Evolutionary conservation across 2,329 filamentous ascomycete species (phyloP).

Genomic region (Aureobasidium sp.): DNA sequence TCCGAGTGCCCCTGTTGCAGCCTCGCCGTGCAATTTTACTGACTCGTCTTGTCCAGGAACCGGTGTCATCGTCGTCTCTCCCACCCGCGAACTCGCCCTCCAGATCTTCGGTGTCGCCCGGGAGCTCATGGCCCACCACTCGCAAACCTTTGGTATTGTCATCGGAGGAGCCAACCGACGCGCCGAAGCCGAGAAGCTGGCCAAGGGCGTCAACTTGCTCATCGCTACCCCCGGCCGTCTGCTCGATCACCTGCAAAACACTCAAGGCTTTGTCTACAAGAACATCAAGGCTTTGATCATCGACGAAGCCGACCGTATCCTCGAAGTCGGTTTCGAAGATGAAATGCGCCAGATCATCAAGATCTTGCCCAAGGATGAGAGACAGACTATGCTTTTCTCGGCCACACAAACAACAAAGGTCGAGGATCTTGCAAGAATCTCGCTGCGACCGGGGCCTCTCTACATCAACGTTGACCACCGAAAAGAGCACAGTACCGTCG

Average conservation of each 20-base stretch:
- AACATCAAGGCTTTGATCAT: conserved; percentile 89
- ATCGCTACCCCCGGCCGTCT: conserved; percentile 90
- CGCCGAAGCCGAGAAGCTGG: conserved; percentile 88
- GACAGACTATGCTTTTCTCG: conserved; percentile 97
- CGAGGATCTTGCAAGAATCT: conserved; percentile 91
- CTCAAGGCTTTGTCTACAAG: conserved; percentile 82
- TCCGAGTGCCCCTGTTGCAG: background rate
- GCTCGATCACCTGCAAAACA: conserved; percentile 90
- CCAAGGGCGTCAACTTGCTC: conserved; percentile 87
- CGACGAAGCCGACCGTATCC: conserved; percentile 91
- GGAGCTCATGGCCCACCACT: conserved; percentile 88
- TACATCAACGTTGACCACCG: conserved; percentile 96
- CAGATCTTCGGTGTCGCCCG: conserved; percentile 94
- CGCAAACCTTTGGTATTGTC: conserved; percentile 90
- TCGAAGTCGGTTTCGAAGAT: conserved; percentile 97
- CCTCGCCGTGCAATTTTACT: background rate
- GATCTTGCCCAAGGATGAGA: conserved; percentile 76
- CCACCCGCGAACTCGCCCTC: conserved; percentile 85
- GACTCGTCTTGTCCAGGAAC: conserved; percentile 37
- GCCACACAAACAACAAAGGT: conserved; percentile 98
- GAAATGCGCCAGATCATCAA: conserved; percentile 97
- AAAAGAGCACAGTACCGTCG: conserved; percentile 85
- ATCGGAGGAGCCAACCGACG: conserved; percentile 90
- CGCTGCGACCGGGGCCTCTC: conserved; percentile 78
- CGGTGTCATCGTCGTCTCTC: conserved; percentile 86